Evolutionary conservation across 1,284 basidiomycete genomes (phyloP).

Genomic region (Ceratorhiza oryzae-sativae): DNA sequence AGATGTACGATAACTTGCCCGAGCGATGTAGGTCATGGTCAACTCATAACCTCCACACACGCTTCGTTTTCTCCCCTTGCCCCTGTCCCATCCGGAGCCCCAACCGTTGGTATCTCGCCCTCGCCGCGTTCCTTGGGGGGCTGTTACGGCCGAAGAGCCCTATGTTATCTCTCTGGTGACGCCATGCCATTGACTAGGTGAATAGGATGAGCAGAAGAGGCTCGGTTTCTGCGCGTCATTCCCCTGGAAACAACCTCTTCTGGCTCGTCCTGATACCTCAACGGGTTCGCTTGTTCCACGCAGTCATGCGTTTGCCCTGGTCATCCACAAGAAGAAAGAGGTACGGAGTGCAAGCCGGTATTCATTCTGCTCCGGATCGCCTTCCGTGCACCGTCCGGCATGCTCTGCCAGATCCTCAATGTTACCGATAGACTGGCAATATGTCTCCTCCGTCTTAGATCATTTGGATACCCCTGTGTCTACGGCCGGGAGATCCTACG

Average conservation of each 20-base stretch:
- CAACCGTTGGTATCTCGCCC: conserved; percentile 1
- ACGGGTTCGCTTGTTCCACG: too few species aligned
- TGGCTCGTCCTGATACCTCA: not conserved
- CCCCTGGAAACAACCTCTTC: conserved; percentile 3
- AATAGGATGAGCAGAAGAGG: not conserved
- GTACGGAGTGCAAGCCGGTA: not conserved
- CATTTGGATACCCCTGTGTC: conserved; percentile 4
- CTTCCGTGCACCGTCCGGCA: not conserved
- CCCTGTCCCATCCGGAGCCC: conserved; percentile 5
- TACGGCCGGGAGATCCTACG: not conserved
- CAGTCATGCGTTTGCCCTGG: too few species aligned
- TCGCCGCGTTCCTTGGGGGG: not conserved
- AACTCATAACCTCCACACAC: not conserved
- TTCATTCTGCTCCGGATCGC: not conserved
- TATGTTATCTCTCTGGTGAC: conserved; percentile 9
- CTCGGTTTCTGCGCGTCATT: not conserved
- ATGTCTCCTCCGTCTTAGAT: not conserved
- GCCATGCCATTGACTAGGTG: not conserved
- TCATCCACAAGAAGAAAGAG: not conserved
- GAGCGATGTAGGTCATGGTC: not conserved
- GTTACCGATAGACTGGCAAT: not conserved
- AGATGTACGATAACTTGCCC: not conserved
- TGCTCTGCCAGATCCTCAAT: not conserved
- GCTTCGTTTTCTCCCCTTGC: conserved; percentile 18
- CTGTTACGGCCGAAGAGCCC: not conserved